A percentile compares a stretch with the other conserved stretches of the same genome.
Conservation (phyloP, 1,139 yeast genomes). For the Candida glucosophila region DNA sequence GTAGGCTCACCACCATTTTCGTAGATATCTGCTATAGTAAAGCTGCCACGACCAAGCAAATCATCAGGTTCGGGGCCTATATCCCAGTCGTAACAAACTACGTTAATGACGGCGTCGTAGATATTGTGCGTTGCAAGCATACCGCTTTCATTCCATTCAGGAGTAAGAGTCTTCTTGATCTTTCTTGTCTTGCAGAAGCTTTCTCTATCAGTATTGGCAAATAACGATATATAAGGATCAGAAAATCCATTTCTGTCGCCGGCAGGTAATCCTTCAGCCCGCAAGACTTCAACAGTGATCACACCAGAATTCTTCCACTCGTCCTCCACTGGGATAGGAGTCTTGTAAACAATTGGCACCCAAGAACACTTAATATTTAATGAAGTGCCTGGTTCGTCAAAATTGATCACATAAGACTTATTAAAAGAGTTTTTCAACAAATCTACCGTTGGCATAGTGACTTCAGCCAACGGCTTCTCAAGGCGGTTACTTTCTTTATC, state of each 20-base stretch:
- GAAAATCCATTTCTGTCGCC: conserved; percentile 89
- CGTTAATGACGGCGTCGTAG: conserved; percentile 48
- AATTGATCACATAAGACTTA: conserved; percentile 39
- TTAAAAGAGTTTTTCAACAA: conserved; percentile 59
- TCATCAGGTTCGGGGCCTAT: conserved; percentile 83
- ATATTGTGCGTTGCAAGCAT: conserved; percentile 49
- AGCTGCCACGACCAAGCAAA: conserved; percentile 56
- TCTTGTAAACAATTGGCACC: conserved; percentile 59
- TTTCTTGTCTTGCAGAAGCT: conserved; percentile 65
- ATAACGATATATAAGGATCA: conserved; percentile 77
- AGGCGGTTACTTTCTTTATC: conserved; percentile 44
- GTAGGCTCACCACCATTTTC: conserved; percentile 37
- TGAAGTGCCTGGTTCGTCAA: conserved; percentile 42
- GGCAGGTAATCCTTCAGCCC: conserved; percentile 65
- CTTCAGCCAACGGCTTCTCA: conserved; percentile 54
- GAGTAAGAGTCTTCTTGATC: conserved; percentile 78
- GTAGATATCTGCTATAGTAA: conserved; percentile 55
- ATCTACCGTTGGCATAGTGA: conserved; percentile 59
- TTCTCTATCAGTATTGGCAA: conserved; percentile 52
- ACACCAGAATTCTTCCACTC: conserved; percentile 70
- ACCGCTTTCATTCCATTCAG: conserved; percentile 70
- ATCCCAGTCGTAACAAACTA: conserved; percentile 82
- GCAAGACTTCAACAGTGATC: conserved; percentile 51
- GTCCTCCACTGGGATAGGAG: conserved; percentile 66
- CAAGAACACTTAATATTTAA: conserved; percentile 62